Conservation (phyloP, 345 rosid species). For the Psidium guajava region DNA sequence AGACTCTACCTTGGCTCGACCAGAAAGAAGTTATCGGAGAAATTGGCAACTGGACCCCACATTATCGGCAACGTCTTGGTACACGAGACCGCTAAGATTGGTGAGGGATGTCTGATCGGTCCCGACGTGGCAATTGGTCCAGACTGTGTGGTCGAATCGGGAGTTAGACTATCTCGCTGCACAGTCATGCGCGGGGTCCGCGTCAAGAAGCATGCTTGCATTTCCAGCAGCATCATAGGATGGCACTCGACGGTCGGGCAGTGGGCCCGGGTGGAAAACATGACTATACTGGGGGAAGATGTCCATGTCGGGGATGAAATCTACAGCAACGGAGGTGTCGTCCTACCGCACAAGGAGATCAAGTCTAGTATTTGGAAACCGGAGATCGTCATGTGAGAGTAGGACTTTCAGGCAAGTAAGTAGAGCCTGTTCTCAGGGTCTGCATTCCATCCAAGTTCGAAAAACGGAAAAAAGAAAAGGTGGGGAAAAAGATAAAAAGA, state of each 20-base stretch:
- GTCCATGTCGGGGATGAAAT: too few relatives aligned
- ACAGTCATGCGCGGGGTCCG: slow-evolving; percentile 94
- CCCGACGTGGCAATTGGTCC: slow-evolving; percentile 99
- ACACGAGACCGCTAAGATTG: slow-evolving; percentile 83
- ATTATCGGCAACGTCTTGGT: slow-evolving; percentile 83
- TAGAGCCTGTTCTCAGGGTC: slow-evolving; percentile 44
- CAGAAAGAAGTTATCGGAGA: slow-evolving; percentile 56
- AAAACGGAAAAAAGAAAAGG: background rate
- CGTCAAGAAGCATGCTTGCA: slow-evolving; percentile 89
- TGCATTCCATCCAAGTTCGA: background rate
- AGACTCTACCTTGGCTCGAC: slow-evolving; percentile 93
- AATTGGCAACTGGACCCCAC: slow-evolving; percentile 51
- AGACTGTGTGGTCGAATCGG: slow-evolving; percentile 81
- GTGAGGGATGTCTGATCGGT: slow-evolving; percentile 87
- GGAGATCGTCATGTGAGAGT: too few relatives aligned
- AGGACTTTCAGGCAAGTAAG: too few relatives aligned
- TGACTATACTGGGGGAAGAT: slow-evolving; percentile 97
- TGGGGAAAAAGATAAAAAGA: background rate
- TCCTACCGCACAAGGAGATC: too few relatives aligned
- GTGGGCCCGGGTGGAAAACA: slow-evolving; percentile 99
- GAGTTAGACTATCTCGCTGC: slow-evolving; percentile 90
- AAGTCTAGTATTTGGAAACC: too few relatives aligned
- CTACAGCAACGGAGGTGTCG: too few relatives aligned
- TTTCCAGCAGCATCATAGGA: slow-evolving; percentile 87
- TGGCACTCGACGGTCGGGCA: slow-evolving; percentile 99